Evolutionary conservation across 768 basidiomycete genomes (phyloP).

Genomic region (Ramaria rubella): DNA sequence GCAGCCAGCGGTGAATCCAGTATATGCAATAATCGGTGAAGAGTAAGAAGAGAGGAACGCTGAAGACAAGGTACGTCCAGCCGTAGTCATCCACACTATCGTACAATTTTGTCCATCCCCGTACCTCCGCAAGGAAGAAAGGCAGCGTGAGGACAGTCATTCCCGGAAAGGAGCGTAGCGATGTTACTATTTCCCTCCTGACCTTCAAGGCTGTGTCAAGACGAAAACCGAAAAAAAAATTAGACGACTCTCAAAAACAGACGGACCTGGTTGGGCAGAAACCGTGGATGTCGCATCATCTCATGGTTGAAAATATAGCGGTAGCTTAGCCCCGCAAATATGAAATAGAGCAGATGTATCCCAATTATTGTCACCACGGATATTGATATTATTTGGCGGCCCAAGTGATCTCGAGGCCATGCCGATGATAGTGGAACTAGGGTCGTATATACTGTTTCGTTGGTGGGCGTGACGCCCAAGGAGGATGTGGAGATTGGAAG

Average conservation of each 20-base stretch:
- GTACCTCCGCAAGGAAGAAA: constrained; percentile 89
- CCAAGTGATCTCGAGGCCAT: constrained; percentile 81
- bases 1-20: constrained; percentile 91
- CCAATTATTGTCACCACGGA: constrained; percentile 67
- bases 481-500: constrained; percentile 26
- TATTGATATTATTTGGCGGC: constrained; percentile 72
- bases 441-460: constrained; percentile 19
- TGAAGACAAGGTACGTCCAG: constrained; percentile 61
- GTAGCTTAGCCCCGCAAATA: constrained; percentile 83
- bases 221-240: not conserved
- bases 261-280: constrained; percentile 74
- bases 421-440: constrained; percentile 45
- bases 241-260: constrained; percentile 14
- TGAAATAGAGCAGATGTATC: constrained; percentile 80
- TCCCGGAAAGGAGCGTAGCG: constrained; percentile 69
- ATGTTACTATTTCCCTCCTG: constrained; percentile 61
- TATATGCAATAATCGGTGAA: constrained; percentile 95
- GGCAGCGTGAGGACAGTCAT: constrained; percentile 86
- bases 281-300: constrained; percentile 93
- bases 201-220: not conserved
- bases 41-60: constrained; percentile 67
- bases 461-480: constrained; percentile 12
- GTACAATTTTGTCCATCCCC: constrained; percentile 78
- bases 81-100: constrained; percentile 75
- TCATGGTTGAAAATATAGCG: constrained; percentile 85